These are phyloP conservation scores for Suillus luteus DNA, from an alignment of 768 basidiomycete genomes.

Conservation along the genomic window DNA sequence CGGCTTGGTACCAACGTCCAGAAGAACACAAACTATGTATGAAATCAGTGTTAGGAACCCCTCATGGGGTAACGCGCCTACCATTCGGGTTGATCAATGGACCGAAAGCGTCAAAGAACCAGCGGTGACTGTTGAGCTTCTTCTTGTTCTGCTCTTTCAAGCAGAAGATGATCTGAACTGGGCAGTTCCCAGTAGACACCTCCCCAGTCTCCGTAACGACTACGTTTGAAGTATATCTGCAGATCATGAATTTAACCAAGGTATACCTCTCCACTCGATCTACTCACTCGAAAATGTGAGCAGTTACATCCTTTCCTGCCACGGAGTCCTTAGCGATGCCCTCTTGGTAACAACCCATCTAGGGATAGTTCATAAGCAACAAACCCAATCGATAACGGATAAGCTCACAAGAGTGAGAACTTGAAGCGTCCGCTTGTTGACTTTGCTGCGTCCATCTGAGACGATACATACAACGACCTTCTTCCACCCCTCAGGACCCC, in stretches of 20 bases:
- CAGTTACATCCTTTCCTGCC: constrained; percentile 87
- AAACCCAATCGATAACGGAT: constrained; percentile 12
- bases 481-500: constrained; percentile 90
- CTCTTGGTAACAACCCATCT: constrained; percentile 90
- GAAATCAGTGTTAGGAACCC: constrained; percentile 1
- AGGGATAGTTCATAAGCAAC: constrained; percentile 9
- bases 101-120: constrained; percentile 97
- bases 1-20: constrained; percentile 96
- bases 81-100: constrained; percentile 86
- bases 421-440: constrained; percentile 90
- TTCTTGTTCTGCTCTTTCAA: constrained; percentile 97
- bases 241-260: constrained; percentile 7
- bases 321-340: constrained; percentile 89
- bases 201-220: constrained; percentile 80
- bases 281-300: constrained; percentile 88
- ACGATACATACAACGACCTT: constrained; percentile 89
- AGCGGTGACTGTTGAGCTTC: constrained; percentile 93
- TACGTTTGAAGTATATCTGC: constrained; percentile 76
- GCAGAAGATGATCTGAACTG: constrained; percentile 88
- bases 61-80: constrained; percentile 26
- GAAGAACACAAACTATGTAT: constrained; percentile 76
- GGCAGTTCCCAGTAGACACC: constrained; percentile 71
- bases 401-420: constrained; percentile 72
- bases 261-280: neutral
- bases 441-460: constrained; percentile 82